A percentile compares a stretch with the other conserved stretches of the same genome.
Evolutionary conservation across 2,329 filamentous ascomycete genomes (phyloP).

Genomic region (Boeremia exigua): DNA sequence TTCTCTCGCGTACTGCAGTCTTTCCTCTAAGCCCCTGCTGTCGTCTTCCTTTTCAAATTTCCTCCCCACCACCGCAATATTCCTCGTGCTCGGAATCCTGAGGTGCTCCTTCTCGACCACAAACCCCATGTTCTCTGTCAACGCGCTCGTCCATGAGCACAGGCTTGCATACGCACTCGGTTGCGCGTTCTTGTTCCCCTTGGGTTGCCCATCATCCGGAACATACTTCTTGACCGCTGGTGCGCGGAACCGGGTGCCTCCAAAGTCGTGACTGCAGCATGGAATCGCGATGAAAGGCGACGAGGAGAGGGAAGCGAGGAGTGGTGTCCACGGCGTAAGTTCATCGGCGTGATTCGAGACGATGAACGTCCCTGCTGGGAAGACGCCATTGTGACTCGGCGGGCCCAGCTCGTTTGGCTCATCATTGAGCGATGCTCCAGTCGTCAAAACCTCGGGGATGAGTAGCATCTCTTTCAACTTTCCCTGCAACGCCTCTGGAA

Average conservation of each 20-base stretch:
- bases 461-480: constrained; percentile 66
- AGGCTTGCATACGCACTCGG: constrained; percentile 82
- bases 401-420: background rate
- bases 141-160: constrained; percentile 74
- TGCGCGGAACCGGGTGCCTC: constrained; percentile 75
- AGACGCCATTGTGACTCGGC: constrained; percentile 64
- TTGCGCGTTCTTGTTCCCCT: constrained; percentile 35
- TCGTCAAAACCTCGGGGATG: constrained; percentile 59
- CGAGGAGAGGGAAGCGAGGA: constrained; percentile 76
- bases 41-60: constrained; percentile 40
- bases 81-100: constrained; percentile 90
- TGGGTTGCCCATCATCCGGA: constrained; percentile 30
- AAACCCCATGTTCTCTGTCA: constrained; percentile 77
- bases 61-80: constrained; percentile 79
- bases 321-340: constrained; percentile 92
- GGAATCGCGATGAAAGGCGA: constrained; percentile 92
- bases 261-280: constrained; percentile 89
- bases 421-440: background rate
- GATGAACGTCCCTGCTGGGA: constrained; percentile 80
- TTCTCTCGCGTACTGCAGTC: constrained; percentile 65
- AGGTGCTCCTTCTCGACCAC: constrained; percentile 81
- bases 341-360: constrained; percentile 98
- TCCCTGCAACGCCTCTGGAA: constrained; percentile 59
- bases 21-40: constrained; percentile 62
- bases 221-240: constrained; percentile 34